Conservation (phyloP, 306 rosid species). For the Sesbania bispinosa region DNA sequence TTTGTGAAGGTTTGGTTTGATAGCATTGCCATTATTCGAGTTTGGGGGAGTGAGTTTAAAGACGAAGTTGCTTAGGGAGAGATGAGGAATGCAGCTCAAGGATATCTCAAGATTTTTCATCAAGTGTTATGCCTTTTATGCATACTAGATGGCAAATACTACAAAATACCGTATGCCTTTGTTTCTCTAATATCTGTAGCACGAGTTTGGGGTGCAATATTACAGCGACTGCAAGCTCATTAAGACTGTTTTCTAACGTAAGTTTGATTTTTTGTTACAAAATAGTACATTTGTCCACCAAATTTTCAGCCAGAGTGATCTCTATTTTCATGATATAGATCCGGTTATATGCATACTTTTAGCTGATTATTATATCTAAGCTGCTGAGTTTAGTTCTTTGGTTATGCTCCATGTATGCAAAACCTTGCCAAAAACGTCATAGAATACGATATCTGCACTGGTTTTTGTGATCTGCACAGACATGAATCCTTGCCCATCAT, state of each 20-base stretch:
- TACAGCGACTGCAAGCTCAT: not conserved
- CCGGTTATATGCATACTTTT: not conserved
- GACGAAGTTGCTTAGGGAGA: not conserved
- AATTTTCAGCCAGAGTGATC: not conserved
- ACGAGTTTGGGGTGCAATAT: not conserved
- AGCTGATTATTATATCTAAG: not conserved
- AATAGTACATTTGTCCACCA: not conserved
- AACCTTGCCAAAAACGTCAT: conserved; percentile 57
- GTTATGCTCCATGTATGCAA: conserved; percentile 59
- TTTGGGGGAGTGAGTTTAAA: conserved; percentile 10
- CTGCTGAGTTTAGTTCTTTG: conserved; percentile 25
- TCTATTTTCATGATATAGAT: not conserved
- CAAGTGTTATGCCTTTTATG: too few relatives aligned
- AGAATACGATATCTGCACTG: conserved; percentile 45
- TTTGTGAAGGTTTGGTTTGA: not conserved
- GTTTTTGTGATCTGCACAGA: conserved; percentile 49
- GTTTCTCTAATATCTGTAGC: not conserved
- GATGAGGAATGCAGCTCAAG: not conserved
- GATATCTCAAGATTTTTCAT: not conserved
- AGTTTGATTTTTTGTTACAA: not conserved
- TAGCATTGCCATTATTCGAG: not conserved
- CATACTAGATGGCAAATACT: too few relatives aligned
- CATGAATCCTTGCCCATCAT: conserved; percentile 93
- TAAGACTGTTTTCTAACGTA: not conserved
- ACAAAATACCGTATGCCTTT: too few relatives aligned